phyloP scores from a whole-genome alignment of 495 filamentous ascomycete species.

The Aspergillus mulundensis region DNA sequence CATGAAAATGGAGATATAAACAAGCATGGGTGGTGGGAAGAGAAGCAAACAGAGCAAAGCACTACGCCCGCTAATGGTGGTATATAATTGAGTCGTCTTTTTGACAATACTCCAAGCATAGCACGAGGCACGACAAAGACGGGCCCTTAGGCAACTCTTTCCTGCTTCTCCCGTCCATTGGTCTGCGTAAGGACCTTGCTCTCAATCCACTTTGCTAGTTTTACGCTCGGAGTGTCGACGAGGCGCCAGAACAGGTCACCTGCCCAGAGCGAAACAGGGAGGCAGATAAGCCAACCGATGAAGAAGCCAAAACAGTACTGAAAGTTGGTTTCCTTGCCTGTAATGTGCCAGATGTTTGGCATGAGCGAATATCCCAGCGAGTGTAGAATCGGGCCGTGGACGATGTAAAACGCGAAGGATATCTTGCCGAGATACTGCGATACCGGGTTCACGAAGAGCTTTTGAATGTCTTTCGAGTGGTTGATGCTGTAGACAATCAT shows the following conservation, averaged over 20 bases:
- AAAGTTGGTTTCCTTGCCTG: conserved; percentile 49
- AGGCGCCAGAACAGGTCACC: conserved; percentile 57
- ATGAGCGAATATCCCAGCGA: conserved; percentile 47
- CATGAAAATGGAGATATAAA: not conserved
- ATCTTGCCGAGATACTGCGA: conserved; percentile 62
- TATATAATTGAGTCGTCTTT: not conserved
- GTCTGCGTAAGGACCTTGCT: conserved; percentile 29
- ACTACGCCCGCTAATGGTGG: conserved; percentile 11
- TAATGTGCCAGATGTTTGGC: conserved; percentile 50
- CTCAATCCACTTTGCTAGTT: conserved; percentile 52
- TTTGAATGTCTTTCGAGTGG: conserved; percentile 49
- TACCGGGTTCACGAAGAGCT: conserved; percentile 49
- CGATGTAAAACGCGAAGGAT: conserved; percentile 61
- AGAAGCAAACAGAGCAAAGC: not conserved
- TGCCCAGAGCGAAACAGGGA: conserved; percentile 51
- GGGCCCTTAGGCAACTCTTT: not conserved
- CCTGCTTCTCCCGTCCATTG: conserved; percentile 6
- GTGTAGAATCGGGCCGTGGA: conserved; percentile 57
- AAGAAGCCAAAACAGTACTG: conserved; percentile 50
- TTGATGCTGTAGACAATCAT: conserved; percentile 54
- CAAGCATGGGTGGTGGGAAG: not conserved
- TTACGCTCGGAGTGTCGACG: conserved; percentile 56
- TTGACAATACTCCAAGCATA: not conserved
- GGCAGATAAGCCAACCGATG: conserved; percentile 45
- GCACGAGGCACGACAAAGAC: not conserved